Conservation (phyloP, 257 asterid species). For the Ophiorrhiza pumila region DNA sequence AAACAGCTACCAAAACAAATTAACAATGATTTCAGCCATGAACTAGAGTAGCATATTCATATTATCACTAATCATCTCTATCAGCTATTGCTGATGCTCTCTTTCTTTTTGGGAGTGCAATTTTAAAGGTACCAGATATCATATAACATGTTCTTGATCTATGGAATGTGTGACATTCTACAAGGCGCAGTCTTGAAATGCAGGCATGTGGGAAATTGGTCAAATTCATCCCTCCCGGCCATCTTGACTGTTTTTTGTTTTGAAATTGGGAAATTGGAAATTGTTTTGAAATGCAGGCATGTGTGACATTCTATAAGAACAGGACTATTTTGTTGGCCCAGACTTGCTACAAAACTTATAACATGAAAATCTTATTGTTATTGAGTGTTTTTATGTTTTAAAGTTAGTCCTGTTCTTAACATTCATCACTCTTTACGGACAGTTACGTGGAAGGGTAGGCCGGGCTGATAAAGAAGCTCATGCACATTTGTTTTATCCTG, state of each 20-base stretch:
- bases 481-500: constrained; percentile 86
- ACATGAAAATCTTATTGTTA: not conserved
- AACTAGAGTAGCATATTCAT: too few species aligned
- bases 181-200: not conserved
- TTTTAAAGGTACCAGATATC: not conserved
- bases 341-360: not conserved
- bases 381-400: not conserved
- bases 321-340: not conserved
- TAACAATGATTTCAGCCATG: too few species aligned
- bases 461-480: constrained; percentile 99
- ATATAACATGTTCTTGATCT: not conserved
- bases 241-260: not conserved
- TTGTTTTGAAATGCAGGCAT: not conserved
- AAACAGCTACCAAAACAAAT: not conserved
- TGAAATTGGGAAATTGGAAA: too few species aligned
- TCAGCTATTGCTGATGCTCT: not conserved
- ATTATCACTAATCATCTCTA: not conserved
- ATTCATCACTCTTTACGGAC: constrained; percentile 22
- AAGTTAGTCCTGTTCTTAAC: not conserved
- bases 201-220: not conserved
- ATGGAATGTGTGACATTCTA: not conserved
- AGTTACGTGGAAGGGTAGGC: constrained; percentile 99
- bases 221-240: not conserved
- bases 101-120: not conserved
- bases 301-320: too few species aligned